Base-by-base conservation (phyloP, 1,139 yeast genomes). In the Pichia sp. region DNA sequence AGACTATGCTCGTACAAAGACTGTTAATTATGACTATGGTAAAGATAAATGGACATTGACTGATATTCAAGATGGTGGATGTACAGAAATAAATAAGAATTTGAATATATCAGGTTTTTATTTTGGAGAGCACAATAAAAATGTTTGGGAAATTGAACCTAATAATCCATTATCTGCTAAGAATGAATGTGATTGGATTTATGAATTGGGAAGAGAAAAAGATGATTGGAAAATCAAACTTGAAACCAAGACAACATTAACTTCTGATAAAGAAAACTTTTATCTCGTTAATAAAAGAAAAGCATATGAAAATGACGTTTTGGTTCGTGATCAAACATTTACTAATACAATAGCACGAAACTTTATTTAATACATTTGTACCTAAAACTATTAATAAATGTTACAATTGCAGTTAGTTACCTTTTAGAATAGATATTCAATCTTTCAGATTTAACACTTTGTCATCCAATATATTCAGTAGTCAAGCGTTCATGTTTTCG, bases 161-260 rank as follows among this genome's bases (percentile, higher is more conserved):
- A 52, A 57, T 43, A 66, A 67, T 48, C 73, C 73, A 7, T 51
- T 67, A 20, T 61, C 67, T 29, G 72, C 72, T 2, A 53, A 46
- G 40, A 67, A 64, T 47, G 61, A 63, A 50, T 66, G 69, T 53
- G 58, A 53, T 18, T 69, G 71, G 72, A 65, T 65, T n/a, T 61
- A 68, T 50, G 63, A 59, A 20, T 61, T 68, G 61, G 71, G 71
- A 6, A 63, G 72, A 54, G 65, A 58, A 4, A 53, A 51, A 27
- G 61, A 58, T 47, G 61, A 62, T 43, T 70, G 73, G 73, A 55
- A 60, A 15, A 61, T 65, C 39, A 66, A 59, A 43, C 37, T 68
- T 26, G 63, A 60, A 40, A 58, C 65, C n/a, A 52, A 51, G 22
- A 62, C 71, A 4, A 48, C 53, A 2, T 49, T 69, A 58, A 59